Evolutionary conservation across 2,329 filamentous ascomycete genomes (phyloP).

Genomic region (Huntiella decipiens): DNA sequence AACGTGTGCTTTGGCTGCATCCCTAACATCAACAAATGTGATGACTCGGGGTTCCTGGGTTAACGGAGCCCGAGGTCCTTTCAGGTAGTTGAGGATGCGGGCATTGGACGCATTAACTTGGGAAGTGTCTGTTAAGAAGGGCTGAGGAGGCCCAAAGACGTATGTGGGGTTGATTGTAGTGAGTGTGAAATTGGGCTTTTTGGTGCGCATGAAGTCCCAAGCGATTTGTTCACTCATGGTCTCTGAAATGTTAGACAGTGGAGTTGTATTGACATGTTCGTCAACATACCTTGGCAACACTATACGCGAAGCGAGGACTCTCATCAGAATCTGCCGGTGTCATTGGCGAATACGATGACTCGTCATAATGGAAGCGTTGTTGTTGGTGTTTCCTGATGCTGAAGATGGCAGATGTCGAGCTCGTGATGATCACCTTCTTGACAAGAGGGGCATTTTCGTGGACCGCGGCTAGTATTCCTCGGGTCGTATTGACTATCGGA

Average conservation of each 20-base stretch:
- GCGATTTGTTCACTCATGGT: constrained; percentile 48
- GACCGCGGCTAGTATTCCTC: constrained; percentile 28
- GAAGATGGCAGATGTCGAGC: constrained; percentile 26
- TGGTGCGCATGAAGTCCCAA: constrained; percentile 27
- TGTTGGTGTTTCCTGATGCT: constrained; percentile 20
- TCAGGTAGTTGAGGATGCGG: constrained; percentile 43
- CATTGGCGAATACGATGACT: constrained; percentile 16
- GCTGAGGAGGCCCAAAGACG: constrained; percentile 41
- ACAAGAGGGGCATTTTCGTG: constrained; percentile 29
- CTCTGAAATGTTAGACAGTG: neutral
- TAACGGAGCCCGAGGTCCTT: constrained; percentile 39
- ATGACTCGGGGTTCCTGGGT: neutral
- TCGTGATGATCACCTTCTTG: constrained; percentile 41
- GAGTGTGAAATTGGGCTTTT: constrained; percentile 35
- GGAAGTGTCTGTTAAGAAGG: constrained; percentile 25
- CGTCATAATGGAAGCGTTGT: constrained; percentile 13
- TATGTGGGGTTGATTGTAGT: constrained; percentile 42
- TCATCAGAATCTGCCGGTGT: constrained; percentile 14
- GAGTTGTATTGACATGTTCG: neutral
- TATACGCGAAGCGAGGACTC: constrained; percentile 17
- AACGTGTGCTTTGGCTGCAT: constrained; percentile 47
- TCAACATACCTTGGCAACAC: constrained; percentile 16
- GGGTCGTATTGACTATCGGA: constrained; percentile 35
- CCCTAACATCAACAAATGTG: constrained; percentile 37
- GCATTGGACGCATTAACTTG: constrained; percentile 37